A percentile compares a stretch with the other conserved stretches of the same genome.
These are phyloP conservation scores for Marasmius fiardii DNA, from an alignment of 1,284 basidiomycete species.

Conservation along the genomic window DNA sequence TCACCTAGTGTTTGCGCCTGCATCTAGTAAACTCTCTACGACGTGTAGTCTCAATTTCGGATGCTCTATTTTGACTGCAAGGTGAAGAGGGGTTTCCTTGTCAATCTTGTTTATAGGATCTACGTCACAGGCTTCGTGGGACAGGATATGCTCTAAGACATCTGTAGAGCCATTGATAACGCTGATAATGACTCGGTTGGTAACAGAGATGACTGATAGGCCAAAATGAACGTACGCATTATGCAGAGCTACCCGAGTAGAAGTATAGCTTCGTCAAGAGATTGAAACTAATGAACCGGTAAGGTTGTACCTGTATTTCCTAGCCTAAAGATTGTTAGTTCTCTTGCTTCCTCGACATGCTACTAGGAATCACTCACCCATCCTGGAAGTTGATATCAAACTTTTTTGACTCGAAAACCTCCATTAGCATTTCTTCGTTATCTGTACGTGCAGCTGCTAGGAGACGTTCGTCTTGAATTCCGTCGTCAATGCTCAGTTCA, in stretches of 20 bases:
- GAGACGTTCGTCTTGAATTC: constrained; percentile 65
- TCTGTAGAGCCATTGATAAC: constrained; percentile 55
- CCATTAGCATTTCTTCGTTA: constrained; percentile 66
- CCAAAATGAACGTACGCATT: constrained; percentile 59
- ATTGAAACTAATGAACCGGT: neutral
- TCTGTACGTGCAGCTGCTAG: constrained; percentile 74
- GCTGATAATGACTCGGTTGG: constrained; percentile 25
- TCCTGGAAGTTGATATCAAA: constrained; percentile 78
- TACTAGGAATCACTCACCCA: constrained; percentile 47
- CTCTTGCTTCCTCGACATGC: neutral
- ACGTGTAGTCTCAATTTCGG: constrained; percentile 51
- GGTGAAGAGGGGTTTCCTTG: constrained; percentile 80
- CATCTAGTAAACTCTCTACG: constrained; percentile 69
- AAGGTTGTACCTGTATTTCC: constrained; percentile 62
- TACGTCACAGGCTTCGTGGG: constrained; percentile 78
- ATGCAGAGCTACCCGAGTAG: constrained; percentile 58
- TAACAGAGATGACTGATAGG: neutral
- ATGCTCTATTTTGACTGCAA: constrained; percentile 67
- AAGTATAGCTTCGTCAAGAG: neutral
- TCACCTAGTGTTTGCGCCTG: constrained; percentile 72
- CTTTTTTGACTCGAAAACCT: constrained; percentile 52
- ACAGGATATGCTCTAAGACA: constrained; percentile 72
- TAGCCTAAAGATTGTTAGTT: constrained; percentile 37
- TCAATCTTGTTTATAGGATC: constrained; percentile 76
- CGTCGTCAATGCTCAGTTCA: neutral